These are phyloP conservation scores for Amanita pallidorosea DNA, from an alignment of 768 basidiomycete species.

Conservation along the genomic window DNA sequence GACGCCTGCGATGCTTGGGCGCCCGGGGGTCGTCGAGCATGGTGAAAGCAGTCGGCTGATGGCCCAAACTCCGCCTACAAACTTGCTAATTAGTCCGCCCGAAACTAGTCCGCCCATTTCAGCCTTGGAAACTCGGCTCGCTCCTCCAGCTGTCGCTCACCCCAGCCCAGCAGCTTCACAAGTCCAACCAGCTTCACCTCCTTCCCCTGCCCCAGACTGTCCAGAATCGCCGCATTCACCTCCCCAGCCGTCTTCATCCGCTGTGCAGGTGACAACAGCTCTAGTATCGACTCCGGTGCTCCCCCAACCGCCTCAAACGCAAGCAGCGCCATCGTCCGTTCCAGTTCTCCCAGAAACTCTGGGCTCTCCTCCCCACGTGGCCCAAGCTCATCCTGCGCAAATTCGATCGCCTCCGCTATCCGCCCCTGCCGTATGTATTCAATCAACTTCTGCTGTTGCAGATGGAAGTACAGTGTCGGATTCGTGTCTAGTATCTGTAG, in stretches of 20 bases:
- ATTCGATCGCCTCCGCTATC: slow-evolving; percentile 71
- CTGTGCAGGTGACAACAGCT: slow-evolving; percentile 78
- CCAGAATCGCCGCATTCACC: slow-evolving; percentile 92
- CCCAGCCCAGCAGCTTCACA: slow-evolving; percentile 82
- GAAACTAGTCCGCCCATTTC: slow-evolving; percentile 15
- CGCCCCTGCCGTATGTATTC: slow-evolving; percentile 83
- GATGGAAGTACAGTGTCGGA: slow-evolving; percentile 85
- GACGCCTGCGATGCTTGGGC: slow-evolving; percentile 29
- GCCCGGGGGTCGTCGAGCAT: slow-evolving; percentile 56
- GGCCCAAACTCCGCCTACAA: slow-evolving; percentile 15
- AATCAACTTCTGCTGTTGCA: slow-evolving; percentile 93
- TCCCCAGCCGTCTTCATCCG: slow-evolving; percentile 92
- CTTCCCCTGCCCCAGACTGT: slow-evolving; percentile 83
- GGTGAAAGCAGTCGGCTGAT: slow-evolving; percentile 15
- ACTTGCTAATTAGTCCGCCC: not conserved
- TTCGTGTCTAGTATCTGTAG: slow-evolving; percentile 92
- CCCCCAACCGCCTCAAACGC: slow-evolving; percentile 61
- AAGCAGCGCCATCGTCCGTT: slow-evolving; percentile 89
- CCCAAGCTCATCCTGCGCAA: slow-evolving; percentile 91
- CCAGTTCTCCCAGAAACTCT: slow-evolving; percentile 85
- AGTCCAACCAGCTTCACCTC: slow-evolving; percentile 83
- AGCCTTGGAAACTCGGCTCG: slow-evolving; percentile 76
- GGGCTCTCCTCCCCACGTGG: slow-evolving; percentile 93
- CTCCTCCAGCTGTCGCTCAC: slow-evolving; percentile 69
- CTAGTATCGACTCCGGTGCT: slow-evolving; percentile 58